These are phyloP conservation scores for Reticulascus tulasneorum DNA, from an alignment of 2,329 filamentous ascomycete genomes.

Conservation along the genomic window DNA sequence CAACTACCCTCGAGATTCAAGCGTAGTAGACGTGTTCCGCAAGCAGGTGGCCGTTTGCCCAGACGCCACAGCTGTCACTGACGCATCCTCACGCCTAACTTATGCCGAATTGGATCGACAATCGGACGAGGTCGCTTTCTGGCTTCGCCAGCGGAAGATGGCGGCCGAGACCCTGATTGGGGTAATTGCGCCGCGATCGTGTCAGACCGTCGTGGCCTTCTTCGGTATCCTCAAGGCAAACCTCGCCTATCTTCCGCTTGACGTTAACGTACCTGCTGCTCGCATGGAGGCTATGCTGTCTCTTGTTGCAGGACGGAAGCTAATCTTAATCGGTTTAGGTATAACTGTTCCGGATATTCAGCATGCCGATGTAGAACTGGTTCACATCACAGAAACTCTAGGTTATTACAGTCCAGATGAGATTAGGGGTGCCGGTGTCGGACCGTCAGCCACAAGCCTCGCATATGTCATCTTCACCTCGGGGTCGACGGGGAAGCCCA, in stretches of 20 bases:
- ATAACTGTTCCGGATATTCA: no score
- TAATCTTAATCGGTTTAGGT: constrained; percentile 9
- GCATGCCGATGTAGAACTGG: no score
- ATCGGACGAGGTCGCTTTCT: constrained; percentile 15
- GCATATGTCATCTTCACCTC: constrained; percentile 45
- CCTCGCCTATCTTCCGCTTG: constrained; percentile 14
- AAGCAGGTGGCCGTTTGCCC: constrained; percentile 10
- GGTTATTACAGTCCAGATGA: no score
- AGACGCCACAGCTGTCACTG: constrained; percentile 14
- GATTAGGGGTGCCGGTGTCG: no score
- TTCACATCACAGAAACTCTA: no score
- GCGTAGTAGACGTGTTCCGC: constrained; percentile 17
- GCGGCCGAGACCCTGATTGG: constrained; percentile 16
- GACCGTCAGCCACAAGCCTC: constrained; percentile 12
- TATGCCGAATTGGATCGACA: constrained; percentile 17
- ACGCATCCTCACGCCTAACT: constrained; percentile 10
- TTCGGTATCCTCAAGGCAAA: constrained; percentile 14
- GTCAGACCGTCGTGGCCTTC: constrained; percentile 15
- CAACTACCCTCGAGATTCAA: constrained; percentile 14
- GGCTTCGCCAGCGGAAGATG: constrained; percentile 12
- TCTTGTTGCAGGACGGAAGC: not conserved
- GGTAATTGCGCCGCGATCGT: constrained; percentile 16
- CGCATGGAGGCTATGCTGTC: constrained; percentile 10
- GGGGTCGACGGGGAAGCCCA: constrained; percentile 45
- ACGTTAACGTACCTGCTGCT: constrained; percentile 9